These are phyloP conservation scores for Balamuthia mandrillaris DNA, from an alignment of 208 protist genomes.

Conservation along the genomic window DNA sequence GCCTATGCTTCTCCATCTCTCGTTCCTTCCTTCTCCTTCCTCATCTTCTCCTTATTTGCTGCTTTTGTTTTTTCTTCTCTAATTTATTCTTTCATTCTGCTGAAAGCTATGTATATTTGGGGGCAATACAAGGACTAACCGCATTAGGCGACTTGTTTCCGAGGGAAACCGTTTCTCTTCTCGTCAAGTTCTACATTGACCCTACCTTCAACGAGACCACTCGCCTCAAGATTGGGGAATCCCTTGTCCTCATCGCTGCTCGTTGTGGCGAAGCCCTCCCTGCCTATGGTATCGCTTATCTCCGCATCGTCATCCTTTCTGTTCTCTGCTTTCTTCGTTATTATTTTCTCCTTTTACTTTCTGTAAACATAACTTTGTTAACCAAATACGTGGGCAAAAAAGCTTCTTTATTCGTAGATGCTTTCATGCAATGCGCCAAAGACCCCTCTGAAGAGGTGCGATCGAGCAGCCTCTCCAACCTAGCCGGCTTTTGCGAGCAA, in stretches of 20 bases:
- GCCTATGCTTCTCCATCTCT: too few relatives aligned
- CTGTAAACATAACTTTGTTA: background rate
- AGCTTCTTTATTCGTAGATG: background rate
- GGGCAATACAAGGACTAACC: slow-evolving; percentile 1
- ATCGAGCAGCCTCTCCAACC: slow-evolving; percentile 16
- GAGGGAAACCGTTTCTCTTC: background rate
- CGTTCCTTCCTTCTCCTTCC: too few relatives aligned
- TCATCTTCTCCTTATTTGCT: background rate
- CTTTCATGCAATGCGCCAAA: background rate
- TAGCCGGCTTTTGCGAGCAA: background rate
- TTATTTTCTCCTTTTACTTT: too few relatives aligned
- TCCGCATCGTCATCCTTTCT: background rate
- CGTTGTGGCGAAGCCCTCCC: slow-evolving; percentile 5
- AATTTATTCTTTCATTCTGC: background rate
- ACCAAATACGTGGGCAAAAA: background rate
- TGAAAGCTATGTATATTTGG: slow-evolving; percentile 5
- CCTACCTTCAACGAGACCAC: background rate
- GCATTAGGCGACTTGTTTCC: slow-evolving; percentile 18
- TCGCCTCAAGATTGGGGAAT: slow-evolving; percentile 23
- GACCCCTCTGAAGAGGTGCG: background rate
- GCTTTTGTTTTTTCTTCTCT: background rate
- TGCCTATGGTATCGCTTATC: background rate
- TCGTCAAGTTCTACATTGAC: background rate
- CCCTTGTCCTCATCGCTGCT: background rate
- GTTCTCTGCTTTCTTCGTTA: background rate